Evolutionary conservation across 2,329 filamentous ascomycete genomes (phyloP).

Genomic region (Fusarium guadeloupense): DNA sequence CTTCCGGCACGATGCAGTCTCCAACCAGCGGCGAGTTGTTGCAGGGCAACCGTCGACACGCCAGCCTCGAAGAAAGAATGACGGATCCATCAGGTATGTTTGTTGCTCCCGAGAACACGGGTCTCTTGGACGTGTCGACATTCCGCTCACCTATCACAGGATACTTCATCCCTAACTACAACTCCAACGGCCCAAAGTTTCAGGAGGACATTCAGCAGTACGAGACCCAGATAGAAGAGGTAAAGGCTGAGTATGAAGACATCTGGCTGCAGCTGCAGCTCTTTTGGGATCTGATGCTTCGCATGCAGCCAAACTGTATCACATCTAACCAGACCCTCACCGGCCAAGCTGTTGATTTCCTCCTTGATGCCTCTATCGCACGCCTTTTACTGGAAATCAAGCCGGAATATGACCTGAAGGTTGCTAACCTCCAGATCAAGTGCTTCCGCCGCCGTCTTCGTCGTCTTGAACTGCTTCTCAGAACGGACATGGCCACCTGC

Average conservation of each 20-base stretch:
- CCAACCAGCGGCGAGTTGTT: not conserved
- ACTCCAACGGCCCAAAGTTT: conserved; percentile 1
- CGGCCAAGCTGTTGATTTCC: conserved; percentile 9
- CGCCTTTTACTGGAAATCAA: not conserved
- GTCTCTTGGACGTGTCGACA: not conserved
- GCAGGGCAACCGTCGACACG: not conserved
- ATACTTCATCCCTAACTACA: conserved; percentile 2
- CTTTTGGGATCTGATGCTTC: conserved; percentile 28
- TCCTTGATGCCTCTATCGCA: conserved; percentile 15
- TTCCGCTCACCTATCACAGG: conserved; percentile 7
- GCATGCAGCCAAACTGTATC: conserved; percentile 30
- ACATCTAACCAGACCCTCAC: not conserved
- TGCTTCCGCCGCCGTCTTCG: conserved; percentile 17
- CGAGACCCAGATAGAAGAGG: not conserved
- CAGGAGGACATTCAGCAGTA: not conserved
- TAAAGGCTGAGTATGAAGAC: conserved; percentile 2
- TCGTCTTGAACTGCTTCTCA: conserved; percentile 5
- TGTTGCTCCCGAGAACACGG: not conserved
- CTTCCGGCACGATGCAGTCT: not conserved
- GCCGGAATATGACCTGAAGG: not conserved
- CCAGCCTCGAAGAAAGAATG: not conserved
- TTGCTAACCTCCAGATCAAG: not conserved
- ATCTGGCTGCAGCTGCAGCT: conserved; percentile 24
- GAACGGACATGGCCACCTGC: conserved; percentile 7
- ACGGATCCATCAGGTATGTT: not conserved